Base-by-base conservation (phyloP, 352 stramenopile genomes). In the Phytophthora cajani region DNA sequence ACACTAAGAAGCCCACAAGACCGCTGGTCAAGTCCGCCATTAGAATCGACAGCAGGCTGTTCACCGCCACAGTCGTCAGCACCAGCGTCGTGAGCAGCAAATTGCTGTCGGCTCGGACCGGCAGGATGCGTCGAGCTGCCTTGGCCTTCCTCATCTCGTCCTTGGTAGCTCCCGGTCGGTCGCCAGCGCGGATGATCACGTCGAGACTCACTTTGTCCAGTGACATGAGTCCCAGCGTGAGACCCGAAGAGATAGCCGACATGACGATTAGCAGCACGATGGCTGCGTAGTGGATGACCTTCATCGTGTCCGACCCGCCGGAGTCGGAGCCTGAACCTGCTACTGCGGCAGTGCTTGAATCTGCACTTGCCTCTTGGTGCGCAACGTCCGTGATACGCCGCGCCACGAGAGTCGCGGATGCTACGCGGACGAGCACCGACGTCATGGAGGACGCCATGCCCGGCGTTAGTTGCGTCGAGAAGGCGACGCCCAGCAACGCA, bases 81-180 rank as follows among this genome's bases (percentile, higher is more conserved):
- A 99, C 84, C 38, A 99, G 82, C 17, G 98, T 99, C 73, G 97
- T 99, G 36, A 99, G 89, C 47, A 99, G 82, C 21, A 98, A 80
- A 75, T 99, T 99, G 38, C 98, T 97, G 75, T 98, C 88, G 38
- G 89, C 73, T 16, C 97, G 91, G 32, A 99, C 71, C 3, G 93
- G 89, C 19, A 89, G 50, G 40, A 98, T 97, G 50, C 87, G 90
- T 50, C 53, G 78, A 0, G 92, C 90, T 11, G 76, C 81, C 16
- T 64, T 57, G 16, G 78, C 84, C 44, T 94, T 94, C 40, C 40
- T 55, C 19, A 68, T 49, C 58, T 94, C 86, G 11, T 97, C 82
- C 6, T 74, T 58, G 0, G 86, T 93, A 52, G 88, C 80, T 44
- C 69, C 73, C 11, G 80, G 74, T 0, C 98, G 88, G 52, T 96